Evolutionary conservation across 805 yeast genomes (phyloP).

Genomic region (Candida methanosorbosa): DNA sequence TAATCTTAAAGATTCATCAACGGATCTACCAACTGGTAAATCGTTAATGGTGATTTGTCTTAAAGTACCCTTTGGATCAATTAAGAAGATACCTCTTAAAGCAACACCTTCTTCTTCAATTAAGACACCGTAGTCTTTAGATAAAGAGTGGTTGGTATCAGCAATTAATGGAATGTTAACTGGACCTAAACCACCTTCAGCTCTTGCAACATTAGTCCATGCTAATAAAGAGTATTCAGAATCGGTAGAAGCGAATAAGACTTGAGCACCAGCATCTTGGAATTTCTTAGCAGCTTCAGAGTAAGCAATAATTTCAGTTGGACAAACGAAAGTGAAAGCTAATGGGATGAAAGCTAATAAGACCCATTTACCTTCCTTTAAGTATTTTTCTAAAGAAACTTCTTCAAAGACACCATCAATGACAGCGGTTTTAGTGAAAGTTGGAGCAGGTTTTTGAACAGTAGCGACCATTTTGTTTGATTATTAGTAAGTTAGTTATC

Average conservation of each 20-base stretch:
- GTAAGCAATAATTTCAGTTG: constrained; percentile 98
- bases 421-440: constrained; percentile 95
- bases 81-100: constrained; percentile 95
- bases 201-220: constrained; percentile 95
- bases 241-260: constrained; percentile 95
- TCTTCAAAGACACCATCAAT: constrained; percentile 95
- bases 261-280: constrained; percentile 76
- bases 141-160: constrained; percentile 92
- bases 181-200: constrained; percentile 97
- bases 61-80: constrained; percentile 89
- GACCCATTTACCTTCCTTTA: constrained; percentile 90
- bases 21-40: constrained; percentile 98
- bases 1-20: constrained; percentile 95
- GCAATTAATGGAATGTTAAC: constrained; percentile 91
- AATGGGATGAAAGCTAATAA: constrained; percentile 93
- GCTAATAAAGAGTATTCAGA: constrained; percentile 96
- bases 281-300: constrained; percentile 91
- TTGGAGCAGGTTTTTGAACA: constrained; percentile 95
- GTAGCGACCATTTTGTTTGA: constrained; percentile 67
- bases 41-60: constrained; percentile 98
- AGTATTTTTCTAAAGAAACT: constrained; percentile 83
- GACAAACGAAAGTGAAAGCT: constrained; percentile 99
- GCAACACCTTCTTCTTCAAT: constrained; percentile 95
- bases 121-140: constrained; percentile 96
- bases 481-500: too few species aligned